These are phyloP conservation scores for Magnaporthiopsis poae DNA, from an alignment of 2,329 filamentous ascomycete species.

Conservation along the genomic window DNA sequence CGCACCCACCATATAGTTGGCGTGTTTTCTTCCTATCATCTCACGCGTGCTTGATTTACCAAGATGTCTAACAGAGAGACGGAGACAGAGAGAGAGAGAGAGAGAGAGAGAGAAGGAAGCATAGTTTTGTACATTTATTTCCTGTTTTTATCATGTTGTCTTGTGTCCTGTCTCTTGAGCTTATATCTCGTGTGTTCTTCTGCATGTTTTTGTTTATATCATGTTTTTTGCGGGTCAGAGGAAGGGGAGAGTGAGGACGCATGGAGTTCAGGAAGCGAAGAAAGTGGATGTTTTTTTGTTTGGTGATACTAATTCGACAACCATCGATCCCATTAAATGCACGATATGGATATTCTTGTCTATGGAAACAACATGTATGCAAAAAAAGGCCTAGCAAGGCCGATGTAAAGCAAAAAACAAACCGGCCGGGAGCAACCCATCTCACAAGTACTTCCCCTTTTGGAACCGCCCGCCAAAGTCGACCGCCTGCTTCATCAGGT, in stretches of 20 bases:
- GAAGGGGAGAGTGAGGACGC: not conserved
- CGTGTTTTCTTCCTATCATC: not conserved
- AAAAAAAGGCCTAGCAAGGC: too few species aligned
- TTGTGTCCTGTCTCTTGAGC: too few species aligned
- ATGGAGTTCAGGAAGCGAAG: not conserved
- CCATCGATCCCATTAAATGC: not conserved
- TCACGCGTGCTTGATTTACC: not conserved
- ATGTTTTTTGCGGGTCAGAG: not conserved
- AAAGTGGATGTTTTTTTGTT: not conserved
- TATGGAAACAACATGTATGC: not conserved
- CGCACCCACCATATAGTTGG: not conserved
- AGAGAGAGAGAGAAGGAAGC: not conserved
- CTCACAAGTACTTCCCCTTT: constrained; percentile 56
- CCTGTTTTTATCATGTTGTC: too few species aligned
- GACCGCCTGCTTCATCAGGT: constrained; percentile 68
- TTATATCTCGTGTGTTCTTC: not conserved
- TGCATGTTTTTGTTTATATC: not conserved
- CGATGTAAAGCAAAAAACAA: not conserved
- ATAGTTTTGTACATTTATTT: not conserved
- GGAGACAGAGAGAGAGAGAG: too few species aligned
- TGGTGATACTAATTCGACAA: not conserved
- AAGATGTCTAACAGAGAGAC: not conserved
- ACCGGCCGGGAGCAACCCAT: not conserved
- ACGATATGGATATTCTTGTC: not conserved
- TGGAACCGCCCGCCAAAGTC: constrained; percentile 76